Base-by-base conservation (phyloP, 2,329 filamentous ascomycete genomes). In the Cercospora citrullina region DNA sequence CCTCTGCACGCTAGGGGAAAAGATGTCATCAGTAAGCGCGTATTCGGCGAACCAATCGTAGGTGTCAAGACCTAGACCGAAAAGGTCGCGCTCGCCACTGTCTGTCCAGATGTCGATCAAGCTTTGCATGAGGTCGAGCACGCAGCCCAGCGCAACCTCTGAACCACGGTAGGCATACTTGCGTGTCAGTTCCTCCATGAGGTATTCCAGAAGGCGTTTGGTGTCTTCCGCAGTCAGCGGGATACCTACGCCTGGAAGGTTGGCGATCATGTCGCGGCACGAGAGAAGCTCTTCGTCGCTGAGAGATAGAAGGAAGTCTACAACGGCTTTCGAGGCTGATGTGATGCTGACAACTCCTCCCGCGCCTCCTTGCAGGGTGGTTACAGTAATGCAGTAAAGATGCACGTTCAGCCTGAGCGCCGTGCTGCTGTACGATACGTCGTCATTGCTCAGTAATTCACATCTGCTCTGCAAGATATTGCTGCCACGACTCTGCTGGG, bases 41-140 rank as follows among this genome's bases (percentile, higher is more conserved):
- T 84, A 84, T 64, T 87, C 87, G 58, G 93, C 85, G 71, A 95
- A 90, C 82, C 93, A 92, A 55, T 86, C 81, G 78, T 98, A 98
- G 21, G 97, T 81, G 68, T 96, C 90, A 21, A 88, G 86, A 3
- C 90, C 91, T 48, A 86, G 84, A 3, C 87, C 85, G n/a, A 85
- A 85, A 2, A 97, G 81, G 0, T 87, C 82, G 36, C 86, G 84
- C 23, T 83, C 81, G 48, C 86, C 77, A 1, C 78, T 83, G 23
- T 87, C 83, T 16, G 82, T 82, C 92, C 92, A 95, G 45, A 87
- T 81, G 12, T 81, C 78, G 45, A 87, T 85, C 62, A 92, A 84
- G 39, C 86, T 87, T 62, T 86, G 81, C 77, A 97, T 85, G 64
- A 91, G 81, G 58, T 90, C 87, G 26, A 96, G 83, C 70, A 89